Conservation (phyloP, 2,329 filamentous ascomycete species). For the Clonostachys chloroleuca region DNA sequence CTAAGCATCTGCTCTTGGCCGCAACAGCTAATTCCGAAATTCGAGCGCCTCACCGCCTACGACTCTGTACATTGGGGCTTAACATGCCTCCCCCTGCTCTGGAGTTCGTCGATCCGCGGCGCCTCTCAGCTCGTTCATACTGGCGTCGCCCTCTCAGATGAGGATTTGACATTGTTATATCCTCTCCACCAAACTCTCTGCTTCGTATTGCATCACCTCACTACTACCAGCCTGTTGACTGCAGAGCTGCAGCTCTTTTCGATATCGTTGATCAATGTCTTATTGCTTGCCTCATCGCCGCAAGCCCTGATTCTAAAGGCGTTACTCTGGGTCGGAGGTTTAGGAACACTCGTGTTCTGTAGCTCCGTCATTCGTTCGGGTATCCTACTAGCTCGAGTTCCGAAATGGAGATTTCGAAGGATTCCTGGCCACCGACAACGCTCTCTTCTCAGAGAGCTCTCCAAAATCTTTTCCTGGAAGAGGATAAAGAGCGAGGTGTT, state of each 20-base stretch:
- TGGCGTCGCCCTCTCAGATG: conserved; percentile 36
- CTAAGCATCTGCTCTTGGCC: conserved; percentile 77
- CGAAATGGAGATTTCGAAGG: conserved; percentile 78
- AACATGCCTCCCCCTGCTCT: conserved; percentile 62
- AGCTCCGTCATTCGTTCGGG: conserved; percentile 76
- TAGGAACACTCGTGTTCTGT: conserved; percentile 70
- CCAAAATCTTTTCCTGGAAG: conserved; percentile 37
- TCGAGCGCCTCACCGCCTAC: conserved; percentile 49
- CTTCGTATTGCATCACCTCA: conserved; percentile 70
- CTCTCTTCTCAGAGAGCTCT: conserved; percentile 30
- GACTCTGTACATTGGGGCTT: conserved; percentile 76
- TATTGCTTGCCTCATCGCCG: conserved; percentile 73
- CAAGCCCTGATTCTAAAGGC: conserved; percentile 83
- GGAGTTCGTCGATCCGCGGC: conserved; percentile 8
- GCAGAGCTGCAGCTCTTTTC: conserved; percentile 88
- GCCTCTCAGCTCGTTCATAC: conserved; percentile 2
- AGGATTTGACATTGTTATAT: conserved; percentile 65
- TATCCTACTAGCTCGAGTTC: conserved; percentile 80
- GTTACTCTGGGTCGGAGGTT: conserved; percentile 78
- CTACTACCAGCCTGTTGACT: conserved; percentile 81
- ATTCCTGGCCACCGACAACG: conserved; percentile 23
- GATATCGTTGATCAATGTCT: conserved; percentile 73
- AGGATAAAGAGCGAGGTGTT: conserved; percentile 36
- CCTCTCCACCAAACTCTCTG: conserved; percentile 79
- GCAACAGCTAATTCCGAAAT: conserved; percentile 63